Percentiles rank a stretch among this genome's conserved stretches.
These are phyloP conservation scores for Agaricus sinodeliciosus DNA, from an alignment of 768 basidiomycete species.

Conservation along the genomic window DNA sequence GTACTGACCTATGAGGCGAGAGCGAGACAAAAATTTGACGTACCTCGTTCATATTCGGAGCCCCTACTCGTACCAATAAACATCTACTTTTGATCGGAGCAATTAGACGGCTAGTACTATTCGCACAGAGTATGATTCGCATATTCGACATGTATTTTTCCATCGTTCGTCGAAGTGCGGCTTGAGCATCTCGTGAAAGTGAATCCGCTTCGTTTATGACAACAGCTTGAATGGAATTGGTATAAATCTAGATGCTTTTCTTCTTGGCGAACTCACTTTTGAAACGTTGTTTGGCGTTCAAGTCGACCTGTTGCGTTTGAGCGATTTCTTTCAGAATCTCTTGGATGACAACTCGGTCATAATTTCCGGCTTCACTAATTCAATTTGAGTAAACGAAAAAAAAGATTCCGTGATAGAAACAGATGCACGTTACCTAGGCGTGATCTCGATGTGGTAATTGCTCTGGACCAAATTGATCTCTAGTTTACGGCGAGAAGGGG, in stretches of 20 bases:
- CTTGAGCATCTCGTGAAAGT: conserved; percentile 92
- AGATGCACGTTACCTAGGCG: conserved; percentile 63
- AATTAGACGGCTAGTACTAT: conserved; percentile 91
- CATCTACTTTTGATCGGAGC: conserved; percentile 96
- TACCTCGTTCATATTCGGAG: conserved; percentile 76
- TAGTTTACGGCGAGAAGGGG: conserved; percentile 88
- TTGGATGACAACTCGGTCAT: conserved; percentile 92
- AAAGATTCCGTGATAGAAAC: conserved; percentile 12
- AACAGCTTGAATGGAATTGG: conserved; percentile 57
- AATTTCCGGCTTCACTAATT: conserved; percentile 88
- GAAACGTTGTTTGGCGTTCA: conserved; percentile 92
- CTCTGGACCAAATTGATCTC: conserved; percentile 97
- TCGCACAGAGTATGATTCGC: conserved; percentile 94
- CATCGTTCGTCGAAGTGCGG: conserved; percentile 95
- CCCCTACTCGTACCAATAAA: conserved; percentile 87
- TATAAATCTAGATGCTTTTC: background rate
- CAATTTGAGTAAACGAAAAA: background rate
- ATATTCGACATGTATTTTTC: conserved; percentile 99
- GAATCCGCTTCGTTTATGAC: conserved; percentile 98
- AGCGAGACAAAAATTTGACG: background rate
- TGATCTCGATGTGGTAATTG: conserved; percentile 97
- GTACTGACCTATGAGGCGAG: background rate
- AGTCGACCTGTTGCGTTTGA: conserved; percentile 96
- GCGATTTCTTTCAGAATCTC: conserved; percentile 98
- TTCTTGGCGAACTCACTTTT: conserved; percentile 58